Evolutionary conservation across 768 basidiomycete genomes (phyloP).

Genomic region (Naganishia friedmannii): DNA sequence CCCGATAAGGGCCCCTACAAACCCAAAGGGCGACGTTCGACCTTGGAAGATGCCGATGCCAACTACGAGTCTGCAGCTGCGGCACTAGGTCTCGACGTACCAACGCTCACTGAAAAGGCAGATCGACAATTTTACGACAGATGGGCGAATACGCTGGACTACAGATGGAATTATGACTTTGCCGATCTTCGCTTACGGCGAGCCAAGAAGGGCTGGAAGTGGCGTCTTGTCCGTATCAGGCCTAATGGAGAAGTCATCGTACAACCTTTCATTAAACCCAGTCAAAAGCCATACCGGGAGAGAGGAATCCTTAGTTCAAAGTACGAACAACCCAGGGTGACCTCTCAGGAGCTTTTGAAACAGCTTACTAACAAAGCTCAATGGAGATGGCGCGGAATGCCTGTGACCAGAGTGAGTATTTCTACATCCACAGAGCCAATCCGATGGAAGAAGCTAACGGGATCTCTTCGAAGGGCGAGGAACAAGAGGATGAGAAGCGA

Average conservation of each 20-base stretch:
- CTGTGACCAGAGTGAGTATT: constrained; percentile 18
- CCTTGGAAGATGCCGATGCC: constrained; percentile 27
- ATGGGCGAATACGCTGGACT: constrained; percentile 26
- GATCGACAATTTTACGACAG: constrained; percentile 26
- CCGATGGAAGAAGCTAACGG: background rate
- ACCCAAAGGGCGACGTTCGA: constrained; percentile 9
- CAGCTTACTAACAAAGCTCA: constrained; percentile 15
- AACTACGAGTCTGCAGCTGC: constrained; percentile 17
- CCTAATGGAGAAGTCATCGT: constrained; percentile 25
- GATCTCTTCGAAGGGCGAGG: constrained; percentile 1
- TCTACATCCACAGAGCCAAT: background rate
- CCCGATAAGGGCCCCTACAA: constrained; percentile 4
- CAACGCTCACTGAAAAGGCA: background rate
- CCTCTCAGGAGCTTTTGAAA: background rate
- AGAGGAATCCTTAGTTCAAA: constrained; percentile 15
- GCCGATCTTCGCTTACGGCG: constrained; percentile 25
- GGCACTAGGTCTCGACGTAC: constrained; percentile 18
- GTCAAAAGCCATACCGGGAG: constrained; percentile 25
- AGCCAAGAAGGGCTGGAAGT: constrained; percentile 29
- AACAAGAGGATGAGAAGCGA: constrained; percentile 19
- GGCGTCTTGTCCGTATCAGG: constrained; percentile 29
- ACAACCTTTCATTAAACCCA: constrained; percentile 27
- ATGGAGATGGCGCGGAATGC: constrained; percentile 26
- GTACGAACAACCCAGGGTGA: background rate
- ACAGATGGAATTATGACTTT: constrained; percentile 24